Conservation (phyloP, 2,329 filamentous ascomycete species). For the Scedosporium dehoogii region DNA sequence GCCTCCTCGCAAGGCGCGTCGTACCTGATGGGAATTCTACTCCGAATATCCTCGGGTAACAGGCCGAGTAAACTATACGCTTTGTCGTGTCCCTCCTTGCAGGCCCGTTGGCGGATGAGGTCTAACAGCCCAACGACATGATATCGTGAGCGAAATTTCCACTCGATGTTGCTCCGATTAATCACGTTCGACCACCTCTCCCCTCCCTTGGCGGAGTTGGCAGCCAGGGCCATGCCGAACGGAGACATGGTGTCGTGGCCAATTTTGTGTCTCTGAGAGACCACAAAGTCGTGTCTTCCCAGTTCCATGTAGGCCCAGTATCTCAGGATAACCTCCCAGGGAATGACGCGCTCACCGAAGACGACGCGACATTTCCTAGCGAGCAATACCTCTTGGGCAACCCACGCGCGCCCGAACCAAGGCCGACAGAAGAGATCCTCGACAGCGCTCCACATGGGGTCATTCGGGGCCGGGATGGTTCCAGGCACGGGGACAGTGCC, state of each 20-base stretch:
- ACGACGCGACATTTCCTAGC: constrained; percentile 14
- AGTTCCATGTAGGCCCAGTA: background rate
- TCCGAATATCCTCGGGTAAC: background rate
- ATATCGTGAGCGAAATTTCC: background rate
- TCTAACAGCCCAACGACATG: background rate
- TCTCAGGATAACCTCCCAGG: background rate
- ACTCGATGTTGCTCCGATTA: background rate
- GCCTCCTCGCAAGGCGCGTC: background rate
- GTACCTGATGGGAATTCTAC: background rate
- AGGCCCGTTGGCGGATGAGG: background rate
- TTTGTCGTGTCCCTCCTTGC: background rate
- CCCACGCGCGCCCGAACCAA: constrained; percentile 20
- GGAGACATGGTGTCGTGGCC: background rate
- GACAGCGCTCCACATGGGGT: background rate
- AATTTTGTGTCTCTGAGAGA: background rate
- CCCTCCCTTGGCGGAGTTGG: background rate
- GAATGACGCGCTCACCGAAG: constrained; percentile 16
- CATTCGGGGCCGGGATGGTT: background rate
- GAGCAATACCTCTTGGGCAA: constrained; percentile 19
- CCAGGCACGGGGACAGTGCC: background rate
- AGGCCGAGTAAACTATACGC: background rate
- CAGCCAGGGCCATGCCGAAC: background rate
- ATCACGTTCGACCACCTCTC: background rate
- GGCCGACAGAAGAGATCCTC: constrained; percentile 11
- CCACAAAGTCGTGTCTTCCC: background rate